A percentile compares a stretch with the other conserved stretches of the same genome.
Conservation (phyloP, 2,329 filamentous ascomycete genomes). For the Diaporthe ilicicola region DNA sequence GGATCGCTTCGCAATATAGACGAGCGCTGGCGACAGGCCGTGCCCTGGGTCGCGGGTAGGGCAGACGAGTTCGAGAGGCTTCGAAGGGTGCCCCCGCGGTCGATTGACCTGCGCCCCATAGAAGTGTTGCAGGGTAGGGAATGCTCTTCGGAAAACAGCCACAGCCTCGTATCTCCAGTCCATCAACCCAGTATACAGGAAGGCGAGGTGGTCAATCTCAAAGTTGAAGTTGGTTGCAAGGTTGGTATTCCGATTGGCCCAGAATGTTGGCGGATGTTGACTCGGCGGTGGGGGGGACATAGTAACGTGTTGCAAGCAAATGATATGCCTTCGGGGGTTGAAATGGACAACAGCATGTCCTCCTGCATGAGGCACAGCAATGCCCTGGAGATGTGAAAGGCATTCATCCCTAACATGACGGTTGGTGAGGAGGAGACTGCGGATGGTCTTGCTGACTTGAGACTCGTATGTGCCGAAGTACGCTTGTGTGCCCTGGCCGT, state of each 20-base stretch:
- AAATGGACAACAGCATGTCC: neutral
- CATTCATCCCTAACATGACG: neutral
- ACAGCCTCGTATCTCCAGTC: rapidly evolving
- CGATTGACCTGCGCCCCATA: neutral
- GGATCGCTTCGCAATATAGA: neutral
- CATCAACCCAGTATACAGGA: neutral
- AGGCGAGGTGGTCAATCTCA: neutral
- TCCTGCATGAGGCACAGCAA: neutral
- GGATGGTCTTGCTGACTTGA: slow-evolving; percentile 9
- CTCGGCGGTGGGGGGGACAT: rapidly evolving
- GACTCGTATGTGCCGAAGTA: neutral
- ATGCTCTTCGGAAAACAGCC: neutral
- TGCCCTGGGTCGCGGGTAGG: neutral
- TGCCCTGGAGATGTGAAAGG: neutral
- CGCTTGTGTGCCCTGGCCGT: rapidly evolving
- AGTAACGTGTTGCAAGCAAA: neutral
- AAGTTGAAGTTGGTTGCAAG: neutral
- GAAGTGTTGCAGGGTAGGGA: neutral
- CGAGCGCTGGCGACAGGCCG: rapidly evolving
- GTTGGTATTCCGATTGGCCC: neutral
- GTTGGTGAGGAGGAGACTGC: neutral
- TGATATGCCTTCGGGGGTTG: neutral
- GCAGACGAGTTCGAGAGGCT: neutral
- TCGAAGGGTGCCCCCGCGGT: neutral
- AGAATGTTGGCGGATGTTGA: no score